Evolutionary conservation across 2,329 filamentous ascomycete genomes (phyloP).

Genomic region (Talaromyces sp.): DNA sequence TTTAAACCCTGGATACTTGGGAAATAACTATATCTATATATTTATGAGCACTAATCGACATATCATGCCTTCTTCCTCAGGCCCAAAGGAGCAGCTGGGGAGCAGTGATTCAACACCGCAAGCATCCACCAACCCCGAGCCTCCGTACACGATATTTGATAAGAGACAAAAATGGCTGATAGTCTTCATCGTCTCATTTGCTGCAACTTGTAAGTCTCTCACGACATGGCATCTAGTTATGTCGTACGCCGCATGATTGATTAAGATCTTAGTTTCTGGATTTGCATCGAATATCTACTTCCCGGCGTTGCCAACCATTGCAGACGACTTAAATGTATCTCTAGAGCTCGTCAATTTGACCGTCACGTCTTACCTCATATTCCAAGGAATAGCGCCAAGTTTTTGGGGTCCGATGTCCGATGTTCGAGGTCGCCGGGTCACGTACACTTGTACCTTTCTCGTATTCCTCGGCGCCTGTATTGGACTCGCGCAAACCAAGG

Average conservation of each 20-base stretch:
- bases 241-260: too few relatives aligned
- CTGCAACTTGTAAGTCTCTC: slow-evolving; percentile 45
- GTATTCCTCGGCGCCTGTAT: slow-evolving; percentile 39
- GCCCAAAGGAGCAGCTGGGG: too few relatives aligned
- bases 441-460: slow-evolving; percentile 36
- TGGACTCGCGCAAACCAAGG: slow-evolving; percentile 34
- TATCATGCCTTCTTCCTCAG: too few relatives aligned
- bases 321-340: slow-evolving; percentile 36
- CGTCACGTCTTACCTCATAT: slow-evolving; percentile 40
- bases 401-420: slow-evolving; percentile 41
- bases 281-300: slow-evolving; percentile 43
- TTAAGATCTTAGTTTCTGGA: slow-evolving; percentile 27
- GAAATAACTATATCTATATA: too few relatives aligned
- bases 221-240: too few relatives aligned
- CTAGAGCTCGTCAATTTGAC: slow-evolving; percentile 37
- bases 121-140: slow-evolving; percentile 8
- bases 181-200: slow-evolving; percentile 44
- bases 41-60: too few relatives aligned
- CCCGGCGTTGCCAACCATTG: slow-evolving; percentile 39
- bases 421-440: slow-evolving; percentile 35
- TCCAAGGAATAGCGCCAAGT: slow-evolving; percentile 40
- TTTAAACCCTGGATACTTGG: too few relatives aligned
- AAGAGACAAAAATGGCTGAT: slow-evolving; percentile 47
- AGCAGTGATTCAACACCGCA: background rate
- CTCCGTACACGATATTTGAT: slow-evolving; percentile 50